These are phyloP conservation scores for Nepenthes mirabilis DNA, from an alignment of 148 eudicot species.

Conservation along the genomic window DNA sequence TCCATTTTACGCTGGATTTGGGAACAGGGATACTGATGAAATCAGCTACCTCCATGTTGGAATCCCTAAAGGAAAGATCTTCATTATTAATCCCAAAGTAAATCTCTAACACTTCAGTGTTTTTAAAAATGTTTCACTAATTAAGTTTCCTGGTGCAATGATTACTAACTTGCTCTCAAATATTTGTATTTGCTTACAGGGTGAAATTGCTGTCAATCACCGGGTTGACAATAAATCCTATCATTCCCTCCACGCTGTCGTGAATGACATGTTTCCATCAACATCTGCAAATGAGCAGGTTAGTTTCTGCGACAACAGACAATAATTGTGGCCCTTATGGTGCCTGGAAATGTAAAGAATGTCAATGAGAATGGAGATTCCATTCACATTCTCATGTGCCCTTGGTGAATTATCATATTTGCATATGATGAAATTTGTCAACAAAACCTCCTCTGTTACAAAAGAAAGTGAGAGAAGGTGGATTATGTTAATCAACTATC, in stretches of 20 bases:
- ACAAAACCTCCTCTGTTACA: no score
- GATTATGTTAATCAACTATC: no score
- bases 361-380: no score
- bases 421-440: no score
- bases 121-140: neutral
- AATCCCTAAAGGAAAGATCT: conserved; percentile 77
- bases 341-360: no score
- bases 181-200: conserved; percentile 30
- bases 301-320: conserved; percentile 5
- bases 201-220: conserved; percentile 68
- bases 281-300: conserved; percentile 59
- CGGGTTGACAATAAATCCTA: conserved; percentile 71
- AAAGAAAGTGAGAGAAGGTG: no score
- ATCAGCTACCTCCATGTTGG: conserved; percentile 88
- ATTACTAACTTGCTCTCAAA: neutral
- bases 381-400: no score
- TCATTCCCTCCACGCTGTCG: conserved; percentile 68
- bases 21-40: conserved; percentile 95
- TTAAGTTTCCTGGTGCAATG: neutral
- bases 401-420: no score
- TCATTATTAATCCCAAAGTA: conserved; percentile 95
- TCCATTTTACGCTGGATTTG: conserved; percentile 97
- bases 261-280: conserved; percentile 74
- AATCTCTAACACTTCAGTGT: neutral
- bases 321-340: neutral